These are phyloP conservation scores for Acacia acuminata DNA, from an alignment of 306 rosid genomes.

Conservation along the genomic window DNA sequence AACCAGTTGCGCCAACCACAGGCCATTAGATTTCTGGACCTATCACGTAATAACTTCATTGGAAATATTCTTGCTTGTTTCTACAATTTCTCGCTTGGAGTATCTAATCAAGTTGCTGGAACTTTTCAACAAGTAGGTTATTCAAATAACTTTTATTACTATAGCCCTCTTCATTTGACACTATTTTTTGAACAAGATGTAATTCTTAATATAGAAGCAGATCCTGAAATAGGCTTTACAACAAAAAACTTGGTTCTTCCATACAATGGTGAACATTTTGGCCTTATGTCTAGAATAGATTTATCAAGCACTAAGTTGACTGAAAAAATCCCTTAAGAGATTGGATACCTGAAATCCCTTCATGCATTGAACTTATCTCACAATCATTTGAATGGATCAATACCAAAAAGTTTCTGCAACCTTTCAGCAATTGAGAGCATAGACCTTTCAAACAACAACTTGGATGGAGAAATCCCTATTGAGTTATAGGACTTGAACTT, in stretches of 20 bases:
- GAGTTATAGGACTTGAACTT: not conserved
- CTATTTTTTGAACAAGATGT: rapidly evolving
- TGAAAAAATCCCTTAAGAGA: not conserved
- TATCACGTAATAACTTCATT: not conserved
- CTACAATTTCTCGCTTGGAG: too few relatives aligned
- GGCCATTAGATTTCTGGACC: not conserved
- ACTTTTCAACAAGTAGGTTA: too few relatives aligned
- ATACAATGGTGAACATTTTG: not conserved
- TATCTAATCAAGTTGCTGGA: too few relatives aligned
- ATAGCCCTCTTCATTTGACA: too few relatives aligned
- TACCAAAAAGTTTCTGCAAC: not conserved
- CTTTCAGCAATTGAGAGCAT: not conserved
- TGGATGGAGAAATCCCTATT: not conserved
- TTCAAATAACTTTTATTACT: too few relatives aligned
- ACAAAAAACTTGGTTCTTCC: not conserved
- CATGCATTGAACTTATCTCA: not conserved
- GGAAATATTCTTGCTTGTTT: not conserved
- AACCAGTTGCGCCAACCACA: not conserved
- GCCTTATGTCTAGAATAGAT: not conserved
- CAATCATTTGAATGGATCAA: not conserved
- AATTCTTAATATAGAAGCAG: too few relatives aligned
- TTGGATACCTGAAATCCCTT: not conserved
- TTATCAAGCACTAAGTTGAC: not conserved
- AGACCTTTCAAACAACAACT: not conserved
- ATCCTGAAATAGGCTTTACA: not conserved